These are phyloP conservation scores for Podospora pseudocomata DNA, from an alignment of 495 filamentous ascomycete species.

Conservation along the genomic window DNA sequence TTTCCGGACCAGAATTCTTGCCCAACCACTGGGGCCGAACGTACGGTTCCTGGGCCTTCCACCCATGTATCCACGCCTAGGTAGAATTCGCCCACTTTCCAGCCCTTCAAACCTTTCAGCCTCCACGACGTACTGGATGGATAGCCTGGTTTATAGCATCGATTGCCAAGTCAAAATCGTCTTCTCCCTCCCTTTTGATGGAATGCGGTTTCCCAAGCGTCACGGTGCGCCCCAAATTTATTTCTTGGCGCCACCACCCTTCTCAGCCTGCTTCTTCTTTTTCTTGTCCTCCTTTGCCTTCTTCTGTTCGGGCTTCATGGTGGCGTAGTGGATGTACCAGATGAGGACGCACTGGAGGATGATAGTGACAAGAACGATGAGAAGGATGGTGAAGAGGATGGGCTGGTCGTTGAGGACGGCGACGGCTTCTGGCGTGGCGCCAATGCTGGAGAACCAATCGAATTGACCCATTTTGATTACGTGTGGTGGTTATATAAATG, in stretches of 20 bases:
- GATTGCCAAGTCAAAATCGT: not conserved
- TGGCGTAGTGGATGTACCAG: slow-evolving; percentile 52
- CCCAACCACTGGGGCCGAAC: not conserved
- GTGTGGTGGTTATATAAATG: not conserved
- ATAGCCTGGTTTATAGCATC: not conserved
- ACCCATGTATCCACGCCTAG: not conserved
- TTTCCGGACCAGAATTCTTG: not conserved
- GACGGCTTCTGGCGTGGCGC: slow-evolving; percentile 47
- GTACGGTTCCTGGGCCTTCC: not conserved
- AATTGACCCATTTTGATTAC: slow-evolving; percentile 41
- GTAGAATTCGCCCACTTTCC: not conserved
- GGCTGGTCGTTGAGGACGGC: slow-evolving; percentile 53
- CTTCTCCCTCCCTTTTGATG: not conserved
- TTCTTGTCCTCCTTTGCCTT: slow-evolving; percentile 44
- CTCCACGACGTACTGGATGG: not conserved
- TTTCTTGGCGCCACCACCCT: slow-evolving; percentile 28
- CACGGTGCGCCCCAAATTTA: not conserved
- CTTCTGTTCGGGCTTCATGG: slow-evolving; percentile 50
- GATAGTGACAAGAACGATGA: slow-evolving; percentile 44
- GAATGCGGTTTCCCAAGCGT: not conserved
- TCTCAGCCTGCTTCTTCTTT: slow-evolving; percentile 41
- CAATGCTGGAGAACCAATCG: slow-evolving; percentile 46
- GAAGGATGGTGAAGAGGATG: slow-evolving; percentile 47
- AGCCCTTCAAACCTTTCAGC: not conserved
- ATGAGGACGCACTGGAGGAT: slow-evolving; percentile 41